A percentile compares a stretch with the other conserved stretches of the same genome.
Evolutionary conservation across 805 yeast species (phyloP).

Genomic region (Kluyveromyces starmeri): DNA sequence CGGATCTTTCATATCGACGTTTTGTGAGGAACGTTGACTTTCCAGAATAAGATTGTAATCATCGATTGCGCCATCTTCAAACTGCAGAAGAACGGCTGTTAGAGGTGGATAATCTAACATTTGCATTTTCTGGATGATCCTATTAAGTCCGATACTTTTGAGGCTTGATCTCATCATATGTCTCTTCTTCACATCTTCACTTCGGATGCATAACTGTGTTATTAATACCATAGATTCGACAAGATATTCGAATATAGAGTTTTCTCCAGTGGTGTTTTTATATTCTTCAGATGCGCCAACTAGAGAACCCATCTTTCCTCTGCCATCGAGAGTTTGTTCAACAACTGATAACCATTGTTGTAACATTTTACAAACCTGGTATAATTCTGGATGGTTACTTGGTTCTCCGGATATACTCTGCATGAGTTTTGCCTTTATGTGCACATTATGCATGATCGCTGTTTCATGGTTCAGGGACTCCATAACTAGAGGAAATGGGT

Average conservation of each 20-base stretch:
- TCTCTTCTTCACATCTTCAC: constrained; percentile 25
- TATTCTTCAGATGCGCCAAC: constrained; percentile 90
- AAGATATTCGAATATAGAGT: constrained; percentile 31
- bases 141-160: constrained; percentile 25
- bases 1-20: constrained; percentile 49
- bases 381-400: constrained; percentile 8
- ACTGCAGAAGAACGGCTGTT: constrained; percentile 58
- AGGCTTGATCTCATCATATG: constrained; percentile 25
- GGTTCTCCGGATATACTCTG: constrained; percentile 2
- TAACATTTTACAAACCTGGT: constrained; percentile 38
- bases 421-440: constrained; percentile 17
- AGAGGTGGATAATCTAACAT: constrained; percentile 53
- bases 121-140: constrained; percentile 38
- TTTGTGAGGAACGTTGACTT: constrained; percentile 17
- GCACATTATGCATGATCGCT: constrained; percentile 16
- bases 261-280: constrained; percentile 36
- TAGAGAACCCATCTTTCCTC: constrained; percentile 82
- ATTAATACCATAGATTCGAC: constrained; percentile 26
- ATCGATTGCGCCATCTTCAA: constrained; percentile 36
- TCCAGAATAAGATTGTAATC: constrained; percentile 26
- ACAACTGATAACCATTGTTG: constrained; percentile 66
- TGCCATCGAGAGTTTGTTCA: constrained; percentile 64
- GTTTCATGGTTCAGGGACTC: constrained; percentile 30
- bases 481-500: constrained; percentile 11
- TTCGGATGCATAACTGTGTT: constrained; percentile 23